These are phyloP conservation scores for Globisporangium abappressorium DNA, from an alignment of 352 stramenopile genomes.

Conservation along the genomic window DNA sequence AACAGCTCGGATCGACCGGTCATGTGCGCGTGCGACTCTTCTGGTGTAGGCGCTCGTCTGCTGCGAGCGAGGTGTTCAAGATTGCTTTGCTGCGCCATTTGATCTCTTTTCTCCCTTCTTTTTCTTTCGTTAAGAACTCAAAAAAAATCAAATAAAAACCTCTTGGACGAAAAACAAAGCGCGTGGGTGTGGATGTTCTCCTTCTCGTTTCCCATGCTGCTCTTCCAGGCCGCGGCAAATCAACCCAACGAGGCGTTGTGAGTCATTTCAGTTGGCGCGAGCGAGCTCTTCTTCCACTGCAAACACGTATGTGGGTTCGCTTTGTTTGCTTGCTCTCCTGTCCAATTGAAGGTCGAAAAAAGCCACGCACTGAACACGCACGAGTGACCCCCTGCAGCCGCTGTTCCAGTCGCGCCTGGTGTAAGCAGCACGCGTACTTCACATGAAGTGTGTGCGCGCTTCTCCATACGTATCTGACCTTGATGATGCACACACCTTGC, in stretches of 20 bases:
- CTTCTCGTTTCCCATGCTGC: too few relatives aligned
- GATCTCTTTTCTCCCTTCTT: slow-evolving; percentile 12
- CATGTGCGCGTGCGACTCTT: not conserved
- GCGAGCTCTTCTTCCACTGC: not conserved
- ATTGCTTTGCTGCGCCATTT: slow-evolving; percentile 13
- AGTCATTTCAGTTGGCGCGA: not conserved
- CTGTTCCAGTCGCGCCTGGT: not conserved
- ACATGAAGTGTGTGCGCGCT: not conserved
- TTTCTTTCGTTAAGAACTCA: slow-evolving; percentile 13
- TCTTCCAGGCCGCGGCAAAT: not conserved
- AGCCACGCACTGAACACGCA: not conserved
- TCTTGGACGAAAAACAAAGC: slow-evolving; percentile 12
- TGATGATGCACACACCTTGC: not conserved
- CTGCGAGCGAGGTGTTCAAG: slow-evolving; percentile 1
- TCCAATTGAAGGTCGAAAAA: slow-evolving; percentile 4
- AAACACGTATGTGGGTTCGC: slow-evolving; percentile 2
- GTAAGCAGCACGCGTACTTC: not conserved
- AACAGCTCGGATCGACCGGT: not conserved
- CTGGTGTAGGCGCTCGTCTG: not conserved
- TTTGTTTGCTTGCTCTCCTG: slow-evolving; percentile 4
- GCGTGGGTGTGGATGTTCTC: not conserved
- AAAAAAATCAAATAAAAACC: slow-evolving; percentile 9
- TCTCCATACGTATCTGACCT: not conserved
- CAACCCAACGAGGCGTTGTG: not conserved
- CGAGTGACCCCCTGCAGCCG: not conserved